A percentile compares a stretch with the other conserved stretches of the same genome.
phyloP scores from a whole-genome alignment of 164 flowering plant species.

The Vitis riparia region DNA sequence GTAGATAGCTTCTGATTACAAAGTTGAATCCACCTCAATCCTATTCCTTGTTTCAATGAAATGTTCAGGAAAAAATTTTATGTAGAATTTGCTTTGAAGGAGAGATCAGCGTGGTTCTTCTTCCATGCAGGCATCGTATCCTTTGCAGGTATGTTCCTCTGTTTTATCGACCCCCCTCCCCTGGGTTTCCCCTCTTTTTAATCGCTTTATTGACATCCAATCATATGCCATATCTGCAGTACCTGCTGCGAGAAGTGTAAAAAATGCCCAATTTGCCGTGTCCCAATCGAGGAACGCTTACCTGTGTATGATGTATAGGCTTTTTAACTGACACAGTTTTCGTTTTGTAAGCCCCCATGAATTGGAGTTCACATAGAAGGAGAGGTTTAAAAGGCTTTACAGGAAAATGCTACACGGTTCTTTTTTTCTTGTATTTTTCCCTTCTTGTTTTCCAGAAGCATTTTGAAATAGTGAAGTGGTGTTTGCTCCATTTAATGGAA shows the following conservation, averaged over 20 bases:
- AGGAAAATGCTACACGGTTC: slow-evolving; percentile 1
- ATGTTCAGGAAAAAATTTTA: slow-evolving; percentile 79
- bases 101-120: slow-evolving; percentile 73
- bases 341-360: not conserved
- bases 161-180: not conserved
- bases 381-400: not conserved
- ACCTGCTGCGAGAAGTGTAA: slow-evolving; percentile 78
- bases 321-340: not conserved
- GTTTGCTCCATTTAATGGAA: not conserved
- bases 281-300: slow-evolving; percentile 67
- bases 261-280: slow-evolving; percentile 87
- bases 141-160: slow-evolving; percentile 72
- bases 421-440: too few relatives aligned
- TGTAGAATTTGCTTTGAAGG: slow-evolving; percentile 85
- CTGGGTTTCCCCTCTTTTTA: too few relatives aligned
- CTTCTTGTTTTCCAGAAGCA: not conserved
- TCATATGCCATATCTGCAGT: slow-evolving; percentile 37
- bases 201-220: not conserved
- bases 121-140: slow-evolving; percentile 90
- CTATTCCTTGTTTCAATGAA: not conserved
- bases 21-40: not conserved
- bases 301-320: slow-evolving; percentile 87
- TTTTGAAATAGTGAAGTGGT: not conserved
- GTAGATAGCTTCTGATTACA: not conserved
- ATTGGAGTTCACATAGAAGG: not conserved